phyloP scores from a whole-genome alignment of 2,329 filamentous ascomycete species.

The Arachnomyces sp. region DNA sequence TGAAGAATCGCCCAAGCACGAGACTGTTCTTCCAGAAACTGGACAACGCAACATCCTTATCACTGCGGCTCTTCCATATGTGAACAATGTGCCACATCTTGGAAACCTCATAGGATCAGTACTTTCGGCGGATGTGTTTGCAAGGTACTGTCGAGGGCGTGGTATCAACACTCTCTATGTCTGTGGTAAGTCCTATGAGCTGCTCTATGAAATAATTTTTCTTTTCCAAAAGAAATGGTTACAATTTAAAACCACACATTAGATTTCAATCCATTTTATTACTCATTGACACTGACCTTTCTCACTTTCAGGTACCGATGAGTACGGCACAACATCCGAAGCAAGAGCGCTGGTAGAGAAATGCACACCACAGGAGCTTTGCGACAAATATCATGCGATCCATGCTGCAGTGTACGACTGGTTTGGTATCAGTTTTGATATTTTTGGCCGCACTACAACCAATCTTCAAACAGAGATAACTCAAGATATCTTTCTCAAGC shows the following conservation, averaged over 20 bases:
- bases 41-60: conserved; percentile 53
- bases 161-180: conserved; percentile 46
- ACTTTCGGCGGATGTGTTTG: conserved; percentile 46
- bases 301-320: no score
- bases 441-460: conserved; percentile 47
- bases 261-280: not conserved
- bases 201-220: no score
- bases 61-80: conserved; percentile 49
- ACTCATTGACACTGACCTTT: conserved; percentile 5
- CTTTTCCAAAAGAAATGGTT: no score
- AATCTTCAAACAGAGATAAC: conserved; percentile 47
- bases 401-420: conserved; percentile 48
- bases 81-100: conserved; percentile 50
- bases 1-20: no score
- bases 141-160: conserved; percentile 42
- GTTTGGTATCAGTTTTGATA: conserved; percentile 49
- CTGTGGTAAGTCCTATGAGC: conserved; percentile 42
- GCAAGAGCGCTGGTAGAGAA: conserved; percentile 48
- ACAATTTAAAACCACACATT: no score
- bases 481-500: conserved; percentile 47
- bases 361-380: conserved; percentile 43
- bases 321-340: conserved; percentile 49
- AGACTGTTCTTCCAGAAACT: no score
- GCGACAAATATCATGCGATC: conserved; percentile 46
- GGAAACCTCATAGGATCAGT: conserved; percentile 45